Evolutionary conservation across 192 early-diverging fungal species (phyloP).

Genomic region (Podila verticillata): DNA sequence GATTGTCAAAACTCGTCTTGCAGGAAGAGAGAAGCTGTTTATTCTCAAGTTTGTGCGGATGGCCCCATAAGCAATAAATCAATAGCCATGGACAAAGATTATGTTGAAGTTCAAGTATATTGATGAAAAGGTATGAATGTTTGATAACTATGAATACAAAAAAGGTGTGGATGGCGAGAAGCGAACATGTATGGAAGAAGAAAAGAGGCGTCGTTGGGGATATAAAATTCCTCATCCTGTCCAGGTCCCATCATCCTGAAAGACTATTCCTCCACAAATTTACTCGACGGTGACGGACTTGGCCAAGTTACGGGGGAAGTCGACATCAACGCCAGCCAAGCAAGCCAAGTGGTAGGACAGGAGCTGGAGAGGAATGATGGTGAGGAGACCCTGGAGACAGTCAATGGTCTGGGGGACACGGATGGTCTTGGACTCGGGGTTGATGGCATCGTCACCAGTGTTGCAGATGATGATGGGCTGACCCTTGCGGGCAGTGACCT

Average conservation of each 20-base stretch:
- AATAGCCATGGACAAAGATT: background rate
- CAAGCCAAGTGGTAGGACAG: slow-evolving; percentile 97
- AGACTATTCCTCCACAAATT: background rate
- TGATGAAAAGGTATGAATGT: background rate
- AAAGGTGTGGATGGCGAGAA: background rate
- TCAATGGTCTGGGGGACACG: slow-evolving; percentile 89
- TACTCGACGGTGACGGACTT: slow-evolving; percentile 66
- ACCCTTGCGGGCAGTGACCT: slow-evolving; percentile 97
- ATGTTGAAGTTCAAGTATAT: background rate
- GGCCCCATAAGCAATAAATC: background rate
- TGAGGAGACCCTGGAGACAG: slow-evolving; percentile 90
- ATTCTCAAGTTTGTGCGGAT: slow-evolving; percentile 62
- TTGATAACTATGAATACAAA: slow-evolving; percentile 6
- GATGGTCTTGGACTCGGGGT: slow-evolving; percentile 79
- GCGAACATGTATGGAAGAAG: background rate
- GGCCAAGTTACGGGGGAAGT: slow-evolving; percentile 95
- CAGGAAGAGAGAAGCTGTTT: slow-evolving; percentile 64
- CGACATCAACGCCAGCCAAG: slow-evolving; percentile 92
- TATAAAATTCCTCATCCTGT: background rate
- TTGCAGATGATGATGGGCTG: slow-evolving; percentile 97
- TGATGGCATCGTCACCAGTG: slow-evolving; percentile 81
- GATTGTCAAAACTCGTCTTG: slow-evolving; percentile 57
- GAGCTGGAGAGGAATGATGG: slow-evolving; percentile 96
- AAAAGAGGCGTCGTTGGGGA: background rate
- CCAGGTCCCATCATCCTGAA: background rate